These are phyloP conservation scores for Penicillium occitanis DNA, from an alignment of 2,329 filamentous ascomycete genomes.

Conservation along the genomic window DNA sequence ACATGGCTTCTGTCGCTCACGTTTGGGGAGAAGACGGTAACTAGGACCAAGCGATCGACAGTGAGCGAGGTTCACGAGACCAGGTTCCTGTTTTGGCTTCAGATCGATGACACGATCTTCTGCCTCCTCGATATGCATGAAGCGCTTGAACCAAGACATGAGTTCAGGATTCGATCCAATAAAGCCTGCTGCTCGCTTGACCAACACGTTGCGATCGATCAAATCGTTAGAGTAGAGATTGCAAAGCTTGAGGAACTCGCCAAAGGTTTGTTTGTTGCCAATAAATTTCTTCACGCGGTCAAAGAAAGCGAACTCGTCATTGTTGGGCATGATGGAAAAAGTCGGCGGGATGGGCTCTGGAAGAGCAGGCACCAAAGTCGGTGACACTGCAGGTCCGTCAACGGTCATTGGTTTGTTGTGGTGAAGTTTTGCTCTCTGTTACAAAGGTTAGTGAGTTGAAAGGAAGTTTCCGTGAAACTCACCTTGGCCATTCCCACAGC, in stretches of 20 bases:
- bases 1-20: conserved; percentile 87
- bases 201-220: conserved; percentile 79
- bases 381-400: conserved; percentile 66
- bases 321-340: conserved; percentile 68
- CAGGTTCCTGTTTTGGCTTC: conserved; percentile 67
- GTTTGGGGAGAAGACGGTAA: conserved; percentile 86
- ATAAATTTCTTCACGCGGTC: conserved; percentile 96
- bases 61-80: conserved; percentile 88
- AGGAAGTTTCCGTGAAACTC: conserved; percentile 26
- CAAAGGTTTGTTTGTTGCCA: conserved; percentile 86
- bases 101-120: conserved; percentile 78
- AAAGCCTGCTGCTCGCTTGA: conserved; percentile 79
- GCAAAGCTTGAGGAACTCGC: conserved; percentile 94
- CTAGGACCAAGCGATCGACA: conserved; percentile 94
- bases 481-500: conserved; percentile 54
- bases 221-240: conserved; percentile 93
- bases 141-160: conserved; percentile 82
- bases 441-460: conserved; percentile 21
- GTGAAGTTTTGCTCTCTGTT: conserved; percentile 72
- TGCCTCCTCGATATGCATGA: conserved; percentile 71
- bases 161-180: conserved; percentile 86
- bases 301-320: conserved; percentile 90
- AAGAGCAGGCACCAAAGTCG: conserved; percentile 81
- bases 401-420: conserved; percentile 64
- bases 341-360: conserved; percentile 83